Evolutionary conservation across 305 asterid genomes (phyloP).

Genomic region (Fraxinus sp.): DNA sequence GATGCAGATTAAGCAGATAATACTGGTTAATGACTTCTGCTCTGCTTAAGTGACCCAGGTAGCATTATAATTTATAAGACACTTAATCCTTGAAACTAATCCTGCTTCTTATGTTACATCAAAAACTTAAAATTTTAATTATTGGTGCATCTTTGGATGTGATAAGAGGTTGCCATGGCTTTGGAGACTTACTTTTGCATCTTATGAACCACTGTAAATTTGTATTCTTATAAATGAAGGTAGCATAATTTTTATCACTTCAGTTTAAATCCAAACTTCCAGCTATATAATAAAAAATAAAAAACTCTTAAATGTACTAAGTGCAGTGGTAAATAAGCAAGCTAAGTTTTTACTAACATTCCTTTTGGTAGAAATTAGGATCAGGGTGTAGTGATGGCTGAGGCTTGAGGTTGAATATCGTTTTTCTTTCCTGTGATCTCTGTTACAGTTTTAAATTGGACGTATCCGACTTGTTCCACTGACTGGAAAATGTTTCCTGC

Average conservation of each 20-base stretch:
- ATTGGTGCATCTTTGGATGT: not conserved
- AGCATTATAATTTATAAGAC: not conserved
- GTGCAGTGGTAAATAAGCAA: not conserved
- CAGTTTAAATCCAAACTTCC: not conserved
- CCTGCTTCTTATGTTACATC: not conserved
- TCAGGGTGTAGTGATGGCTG: not conserved
- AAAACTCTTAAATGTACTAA: not conserved
- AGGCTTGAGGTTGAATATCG: not conserved
- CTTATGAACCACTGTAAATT: not conserved
- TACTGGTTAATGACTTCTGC: not conserved
- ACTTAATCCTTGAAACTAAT: not conserved
- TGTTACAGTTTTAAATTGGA: not conserved
- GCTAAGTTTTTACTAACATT: not conserved
- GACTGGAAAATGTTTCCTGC: constrained; percentile 22
- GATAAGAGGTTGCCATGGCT: not conserved
- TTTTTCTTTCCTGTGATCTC: not conserved
- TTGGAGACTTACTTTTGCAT: not conserved
- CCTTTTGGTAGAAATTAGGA: not conserved
- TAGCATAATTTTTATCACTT: not conserved
- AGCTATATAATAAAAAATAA: not conserved
- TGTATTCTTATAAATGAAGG: not conserved
- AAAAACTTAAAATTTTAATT: not conserved
- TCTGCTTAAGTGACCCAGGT: not conserved
- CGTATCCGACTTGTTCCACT: not conserved
- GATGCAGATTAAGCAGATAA: not conserved